Evolutionary conservation across 2,329 filamentous ascomycete species (phyloP).

Genomic region (Aspergillus cejpii): DNA sequence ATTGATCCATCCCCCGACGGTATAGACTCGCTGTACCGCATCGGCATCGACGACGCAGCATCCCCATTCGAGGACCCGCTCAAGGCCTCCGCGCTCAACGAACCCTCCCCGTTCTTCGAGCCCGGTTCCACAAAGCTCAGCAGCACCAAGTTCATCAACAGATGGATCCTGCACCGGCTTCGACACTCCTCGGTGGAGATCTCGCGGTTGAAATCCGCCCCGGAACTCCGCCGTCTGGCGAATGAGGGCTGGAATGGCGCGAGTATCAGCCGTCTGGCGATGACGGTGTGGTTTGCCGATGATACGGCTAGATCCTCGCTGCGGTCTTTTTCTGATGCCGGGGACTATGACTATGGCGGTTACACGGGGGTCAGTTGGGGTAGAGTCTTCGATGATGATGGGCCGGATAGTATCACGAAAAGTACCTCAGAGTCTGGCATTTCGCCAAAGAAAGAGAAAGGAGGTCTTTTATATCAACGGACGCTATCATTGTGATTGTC

Average conservation of each 20-base stretch:
- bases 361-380: background rate
- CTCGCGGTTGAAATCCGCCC: slow-evolving; percentile 19
- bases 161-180: slow-evolving; percentile 29
- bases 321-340: background rate
- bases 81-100: slow-evolving; percentile 14
- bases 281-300: slow-evolving; percentile 22
- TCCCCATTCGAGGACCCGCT: slow-evolving; percentile 14
- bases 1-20: background rate
- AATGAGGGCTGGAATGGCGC: slow-evolving; percentile 15
- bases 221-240: slow-evolving; percentile 13
- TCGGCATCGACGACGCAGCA: slow-evolving; percentile 1
- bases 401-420: no score
- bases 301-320: slow-evolving; percentile 5
- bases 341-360: background rate
- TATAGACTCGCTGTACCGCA: slow-evolving; percentile 2
- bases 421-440: background rate
- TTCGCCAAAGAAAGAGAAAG: background rate
- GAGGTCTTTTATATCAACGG: background rate
- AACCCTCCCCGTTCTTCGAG: slow-evolving; percentile 19
- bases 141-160: slow-evolving; percentile 23
- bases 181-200: slow-evolving; percentile 26
- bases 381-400: no score
- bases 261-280: slow-evolving; percentile 18
- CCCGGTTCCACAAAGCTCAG: slow-evolving; percentile 8
- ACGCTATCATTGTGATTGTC: background rate